Evolutionary conservation across 2,329 filamentous ascomycete genomes (phyloP), one percentile per base, ranked within the genome.

Genomic region (Calonectria ilicicola): DNA sequence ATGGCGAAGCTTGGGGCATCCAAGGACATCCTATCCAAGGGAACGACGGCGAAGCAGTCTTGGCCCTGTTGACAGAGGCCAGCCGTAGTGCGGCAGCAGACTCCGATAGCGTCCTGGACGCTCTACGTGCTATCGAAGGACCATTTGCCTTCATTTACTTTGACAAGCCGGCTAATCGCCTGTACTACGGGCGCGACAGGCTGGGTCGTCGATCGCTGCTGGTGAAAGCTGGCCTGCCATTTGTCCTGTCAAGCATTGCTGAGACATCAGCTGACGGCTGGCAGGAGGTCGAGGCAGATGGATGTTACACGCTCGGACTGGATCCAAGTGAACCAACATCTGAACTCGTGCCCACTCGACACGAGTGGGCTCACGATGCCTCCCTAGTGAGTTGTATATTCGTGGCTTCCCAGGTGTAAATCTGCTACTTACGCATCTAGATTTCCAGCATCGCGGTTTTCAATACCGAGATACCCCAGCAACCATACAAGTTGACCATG

Each of bases 1-100:
- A 99, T 81, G 97, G 97, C 51, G 97, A 99, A 82, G 96, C 95
- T 1, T 99, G 97, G 97, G 93, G 90, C 70, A 88, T 98, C 63
- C 84, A 84, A 10, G 88, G 88, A 40, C 78, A 88, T 12, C 79
- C 82, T 1, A 86, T 98, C n/a, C 71, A 80, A 7, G 94, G 92
- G 70, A 98, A 98, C 81, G 97, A 99, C 83, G 94, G 94, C 3
- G 89, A 93, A 78, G 84, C 86, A 8, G 86, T 98, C 21, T 92
- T 96, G 79, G 80, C 87, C 40, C 80, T 90, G 44, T 86, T 98
- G 60, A 79, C 88, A 23, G 79, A 85, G 70, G 86, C 89, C 78
- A 81, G 81, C 76, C 64, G 73, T 77, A 40, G 71, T 72, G 8
- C 72, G 76, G 75, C 66, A 5, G 53, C 75, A 78, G 58, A 74